These are phyloP conservation scores for Yamadazyma siamensis DNA, from an alignment of 1,139 yeast genomes.

Conservation along the genomic window DNA sequence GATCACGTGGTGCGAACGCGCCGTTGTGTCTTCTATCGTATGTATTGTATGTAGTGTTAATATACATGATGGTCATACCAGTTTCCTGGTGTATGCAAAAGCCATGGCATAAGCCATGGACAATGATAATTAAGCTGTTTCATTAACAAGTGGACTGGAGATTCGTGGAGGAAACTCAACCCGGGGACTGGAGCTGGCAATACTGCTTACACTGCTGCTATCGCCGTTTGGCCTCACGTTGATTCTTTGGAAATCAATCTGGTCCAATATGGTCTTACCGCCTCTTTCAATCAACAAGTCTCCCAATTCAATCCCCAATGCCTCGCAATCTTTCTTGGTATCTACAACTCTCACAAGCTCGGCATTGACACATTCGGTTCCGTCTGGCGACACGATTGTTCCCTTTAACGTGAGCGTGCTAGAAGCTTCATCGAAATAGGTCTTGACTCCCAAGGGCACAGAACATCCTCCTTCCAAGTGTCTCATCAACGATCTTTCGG, in stretches of 20 bases:
- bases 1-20: no score
- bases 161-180: background rate
- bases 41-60: no score
- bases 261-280: slow-evolving; percentile 78
- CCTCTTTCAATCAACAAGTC: slow-evolving; percentile 66
- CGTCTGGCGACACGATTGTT: slow-evolving; percentile 84
- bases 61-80: no score
- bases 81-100: no score
- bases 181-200: slow-evolving; percentile 1
- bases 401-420: slow-evolving; percentile 54
- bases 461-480: slow-evolving; percentile 96
- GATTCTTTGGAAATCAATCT: slow-evolving; percentile 68
- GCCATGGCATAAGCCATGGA: no score
- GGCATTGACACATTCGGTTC: slow-evolving; percentile 62
- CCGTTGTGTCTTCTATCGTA: no score
- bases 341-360: slow-evolving; percentile 31
- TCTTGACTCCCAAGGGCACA: slow-evolving; percentile 89
- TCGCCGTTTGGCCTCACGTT: slow-evolving; percentile 30
- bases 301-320: slow-evolving; percentile 71
- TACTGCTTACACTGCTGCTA: slow-evolving; percentile 1
- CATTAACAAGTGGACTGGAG: background rate
- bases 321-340: slow-evolving; percentile 60
- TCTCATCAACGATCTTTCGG: slow-evolving; percentile 86
- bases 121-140: no score
- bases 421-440: slow-evolving; percentile 47